Evolutionary conservation across 257 asterid genomes (phyloP).

Genomic region (Rehmannia glutinosa): DNA sequence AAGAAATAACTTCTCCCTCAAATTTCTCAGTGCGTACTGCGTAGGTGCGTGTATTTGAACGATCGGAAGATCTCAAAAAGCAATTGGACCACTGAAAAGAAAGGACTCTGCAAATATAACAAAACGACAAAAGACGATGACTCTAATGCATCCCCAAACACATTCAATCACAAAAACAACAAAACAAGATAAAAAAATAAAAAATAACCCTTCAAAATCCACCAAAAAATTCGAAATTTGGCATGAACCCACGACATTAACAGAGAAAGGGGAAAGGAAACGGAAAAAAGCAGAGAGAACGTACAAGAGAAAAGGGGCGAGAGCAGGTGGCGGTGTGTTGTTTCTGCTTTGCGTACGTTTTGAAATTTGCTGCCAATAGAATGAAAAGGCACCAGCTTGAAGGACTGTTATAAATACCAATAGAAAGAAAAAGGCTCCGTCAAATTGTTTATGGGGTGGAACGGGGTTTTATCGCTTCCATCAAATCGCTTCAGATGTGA

Average conservation of each 20-base stretch:
- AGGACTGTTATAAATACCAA: not conserved
- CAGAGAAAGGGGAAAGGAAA: not conserved
- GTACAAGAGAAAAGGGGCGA: not conserved
- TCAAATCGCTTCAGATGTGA: too few relatives aligned
- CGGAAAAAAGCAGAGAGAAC: conserved; percentile 4
- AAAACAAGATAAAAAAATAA: not conserved
- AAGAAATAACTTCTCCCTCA: not conserved
- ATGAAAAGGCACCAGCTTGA: too few relatives aligned
- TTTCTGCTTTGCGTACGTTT: conserved; percentile 20
- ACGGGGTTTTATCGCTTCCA: too few relatives aligned
- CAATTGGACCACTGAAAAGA: conserved; percentile 7
- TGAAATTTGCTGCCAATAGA: conserved; percentile 24
- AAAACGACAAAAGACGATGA: conserved; percentile 24
- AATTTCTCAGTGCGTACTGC: too few relatives aligned
- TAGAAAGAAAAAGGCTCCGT: not conserved
- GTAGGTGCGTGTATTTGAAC: conserved; percentile 20
- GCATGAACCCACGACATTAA: conserved; percentile 5
- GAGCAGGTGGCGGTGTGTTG: conserved; percentile 29
- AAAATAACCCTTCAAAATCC: not conserved
- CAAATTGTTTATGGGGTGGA: too few relatives aligned
- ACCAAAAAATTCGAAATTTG: conserved; percentile 14
- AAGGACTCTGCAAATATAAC: conserved; percentile 14
- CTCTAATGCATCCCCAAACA: conserved; percentile 19
- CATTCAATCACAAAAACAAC: conserved; percentile 18
- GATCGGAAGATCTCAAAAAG: conserved; percentile 24